phyloP scores from a whole-genome alignment of 495 filamentous ascomycete species.

The Ramalina peruviana region DNA sequence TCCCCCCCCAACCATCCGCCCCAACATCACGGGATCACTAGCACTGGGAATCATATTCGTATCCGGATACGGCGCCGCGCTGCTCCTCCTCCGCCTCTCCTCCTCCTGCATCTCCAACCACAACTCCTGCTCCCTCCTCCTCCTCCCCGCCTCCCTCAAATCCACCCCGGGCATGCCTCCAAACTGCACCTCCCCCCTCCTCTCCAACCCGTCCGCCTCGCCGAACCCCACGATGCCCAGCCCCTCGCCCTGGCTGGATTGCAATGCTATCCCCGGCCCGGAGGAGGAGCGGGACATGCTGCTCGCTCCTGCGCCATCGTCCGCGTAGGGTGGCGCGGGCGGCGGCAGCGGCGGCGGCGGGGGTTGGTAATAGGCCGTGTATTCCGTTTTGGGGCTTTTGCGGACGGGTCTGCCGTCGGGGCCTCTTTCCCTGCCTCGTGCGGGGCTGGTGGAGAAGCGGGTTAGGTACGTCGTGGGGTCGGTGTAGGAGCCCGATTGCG shows the following conservation, averaged over 20 bases:
- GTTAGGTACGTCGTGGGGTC: neutral
- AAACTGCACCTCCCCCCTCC: conserved; percentile 8
- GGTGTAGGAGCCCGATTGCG: neutral
- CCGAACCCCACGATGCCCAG: conserved; percentile 10
- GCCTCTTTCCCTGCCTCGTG: conserved; percentile 3
- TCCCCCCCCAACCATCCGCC: neutral
- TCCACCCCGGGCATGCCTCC: conserved; percentile 9
- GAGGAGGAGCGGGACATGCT: conserved; percentile 13
- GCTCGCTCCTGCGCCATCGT: neutral
- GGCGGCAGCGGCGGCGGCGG: neutral
- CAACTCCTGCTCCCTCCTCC: conserved; percentile 3
- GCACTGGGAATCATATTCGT: conserved; percentile 11
- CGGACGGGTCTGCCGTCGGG: conserved; percentile 12
- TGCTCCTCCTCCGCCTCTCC: neutral
- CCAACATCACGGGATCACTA: conserved; percentile 2
- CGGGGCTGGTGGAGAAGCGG: neutral
- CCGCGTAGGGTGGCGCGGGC: neutral
- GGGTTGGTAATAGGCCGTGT: conserved; percentile 17
- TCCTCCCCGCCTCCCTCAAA: conserved; percentile 8
- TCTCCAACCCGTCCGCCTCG: neutral
- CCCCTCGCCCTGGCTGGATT: neutral
- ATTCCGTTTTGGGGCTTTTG: conserved; percentile 15
- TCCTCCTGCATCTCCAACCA: neutral
- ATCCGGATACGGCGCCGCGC: conserved; percentile 8
- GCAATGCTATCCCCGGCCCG: conserved; percentile 14